Conservation (phyloP, 78 protist genomes). For the Andalucia godoyi region DNA sequence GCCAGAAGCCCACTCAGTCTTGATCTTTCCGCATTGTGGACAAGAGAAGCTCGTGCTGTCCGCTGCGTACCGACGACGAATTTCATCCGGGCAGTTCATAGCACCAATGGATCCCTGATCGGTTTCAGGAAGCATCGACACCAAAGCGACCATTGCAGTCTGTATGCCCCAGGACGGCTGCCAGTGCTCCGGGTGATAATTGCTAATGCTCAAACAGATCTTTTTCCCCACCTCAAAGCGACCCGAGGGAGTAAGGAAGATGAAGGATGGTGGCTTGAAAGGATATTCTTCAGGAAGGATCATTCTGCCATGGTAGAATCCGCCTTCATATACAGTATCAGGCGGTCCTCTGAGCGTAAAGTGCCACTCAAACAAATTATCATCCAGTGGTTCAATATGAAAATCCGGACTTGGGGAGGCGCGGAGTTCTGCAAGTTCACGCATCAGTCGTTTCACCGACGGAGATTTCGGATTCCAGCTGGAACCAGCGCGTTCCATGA, state of each 20-base stretch:
- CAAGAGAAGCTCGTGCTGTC: no score
- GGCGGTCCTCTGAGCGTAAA: slow-evolving; percentile 85
- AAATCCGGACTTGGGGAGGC: slow-evolving; percentile 10
- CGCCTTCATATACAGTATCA: slow-evolving; percentile 68
- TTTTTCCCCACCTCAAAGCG: slow-evolving; percentile 69
- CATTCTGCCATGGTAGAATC: slow-evolving; percentile 79
- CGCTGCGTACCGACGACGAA: no score
- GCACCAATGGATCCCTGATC: slow-evolving; percentile 83
- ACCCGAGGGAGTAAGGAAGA: slow-evolving; percentile 83
- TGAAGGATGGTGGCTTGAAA: slow-evolving; percentile 65
- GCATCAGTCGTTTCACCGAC: background rate
- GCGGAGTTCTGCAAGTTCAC: background rate
- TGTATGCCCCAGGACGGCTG: slow-evolving; percentile 82
- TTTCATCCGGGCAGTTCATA: slow-evolving; percentile 44
- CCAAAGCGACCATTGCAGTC: slow-evolving; percentile 73
- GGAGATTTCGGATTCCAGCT: no score
- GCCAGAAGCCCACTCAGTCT: no score
- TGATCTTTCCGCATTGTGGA: no score
- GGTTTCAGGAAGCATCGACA: slow-evolving; percentile 61
- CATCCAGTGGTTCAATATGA: background rate
- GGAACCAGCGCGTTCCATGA: no score
- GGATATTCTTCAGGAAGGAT: slow-evolving; percentile 86
- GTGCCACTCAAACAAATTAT: slow-evolving; percentile 80
- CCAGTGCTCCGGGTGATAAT: slow-evolving; percentile 92
- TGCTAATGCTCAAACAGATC: slow-evolving; percentile 72